Conservation (phyloP, 331 rosid genomes). For the Telfairia occidentalis region DNA sequence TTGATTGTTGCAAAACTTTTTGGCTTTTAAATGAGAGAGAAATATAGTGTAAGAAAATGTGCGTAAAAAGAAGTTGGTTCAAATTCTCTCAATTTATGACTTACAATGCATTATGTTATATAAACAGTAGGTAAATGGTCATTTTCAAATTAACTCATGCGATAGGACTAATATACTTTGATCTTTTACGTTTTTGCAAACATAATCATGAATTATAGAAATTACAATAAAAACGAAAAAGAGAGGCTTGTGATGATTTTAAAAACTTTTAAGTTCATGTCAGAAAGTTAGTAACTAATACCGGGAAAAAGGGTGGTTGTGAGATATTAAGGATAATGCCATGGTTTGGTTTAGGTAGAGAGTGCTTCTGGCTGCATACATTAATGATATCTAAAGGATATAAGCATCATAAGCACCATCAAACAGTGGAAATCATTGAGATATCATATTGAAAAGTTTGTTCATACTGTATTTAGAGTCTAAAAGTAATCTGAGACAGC, state of each 20-base stretch:
- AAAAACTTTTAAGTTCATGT: too few relatives aligned
- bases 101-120: too few relatives aligned
- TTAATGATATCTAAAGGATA: slow-evolving; percentile 60
- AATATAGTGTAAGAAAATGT: background rate
- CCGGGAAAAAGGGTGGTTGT: background rate
- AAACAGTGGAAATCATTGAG: background rate
- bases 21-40: background rate
- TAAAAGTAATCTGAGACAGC: background rate
- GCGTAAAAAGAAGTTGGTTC: background rate
- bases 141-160: too few relatives aligned
- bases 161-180: too few relatives aligned
- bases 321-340: background rate
- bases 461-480: background rate
- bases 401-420: background rate
- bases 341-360: background rate
- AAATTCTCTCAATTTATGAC: too few relatives aligned
- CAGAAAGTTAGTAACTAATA: background rate
- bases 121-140: too few relatives aligned
- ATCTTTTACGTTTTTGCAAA: too few relatives aligned
- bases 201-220: too few relatives aligned
- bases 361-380: slow-evolving; percentile 51
- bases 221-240: too few relatives aligned
- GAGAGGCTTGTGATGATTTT: too few relatives aligned
- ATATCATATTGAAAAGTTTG: background rate
- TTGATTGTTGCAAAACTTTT: background rate